Conservation (phyloP, 345 rosid genomes). For the Murraya paniculata region DNA sequence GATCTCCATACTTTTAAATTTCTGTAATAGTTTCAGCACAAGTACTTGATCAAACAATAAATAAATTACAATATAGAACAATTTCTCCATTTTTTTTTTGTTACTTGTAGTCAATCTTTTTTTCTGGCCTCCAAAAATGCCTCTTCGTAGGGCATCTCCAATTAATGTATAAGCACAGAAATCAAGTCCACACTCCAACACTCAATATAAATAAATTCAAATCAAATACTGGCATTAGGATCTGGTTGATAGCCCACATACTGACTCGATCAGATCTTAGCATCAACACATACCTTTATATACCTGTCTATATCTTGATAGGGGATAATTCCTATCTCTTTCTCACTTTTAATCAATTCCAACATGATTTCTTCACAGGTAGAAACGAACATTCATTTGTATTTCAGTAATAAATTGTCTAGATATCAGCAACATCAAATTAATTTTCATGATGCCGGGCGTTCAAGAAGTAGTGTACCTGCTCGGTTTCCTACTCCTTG, state of each 20-base stretch:
- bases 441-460: too few species aligned
- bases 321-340: slow-evolving; percentile 41
- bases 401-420: too few species aligned
- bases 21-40: not conserved
- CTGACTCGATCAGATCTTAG: too few species aligned
- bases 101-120: slow-evolving; percentile 26
- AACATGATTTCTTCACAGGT: not conserved
- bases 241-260: too few species aligned
- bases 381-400: not conserved
- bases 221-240: too few species aligned
- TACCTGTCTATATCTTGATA: slow-evolving; percentile 45
- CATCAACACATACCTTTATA: slow-evolving; percentile 40
- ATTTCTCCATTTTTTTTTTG: too few species aligned
- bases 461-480: not conserved
- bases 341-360: slow-evolving; percentile 48
- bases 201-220: too few species aligned
- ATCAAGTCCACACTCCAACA: slow-evolving; percentile 39
- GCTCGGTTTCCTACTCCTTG: slow-evolving; percentile 53
- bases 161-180: slow-evolving; percentile 30
- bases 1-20: not conserved
- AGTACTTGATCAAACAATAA: too few species aligned
- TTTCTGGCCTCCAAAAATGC: slow-evolving; percentile 38
- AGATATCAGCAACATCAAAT: too few species aligned
- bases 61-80: too few species aligned
- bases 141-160: slow-evolving; percentile 37